Conservation (phyloP, 352 stramenopile species). For the Globisporangium echinulatum region DNA sequence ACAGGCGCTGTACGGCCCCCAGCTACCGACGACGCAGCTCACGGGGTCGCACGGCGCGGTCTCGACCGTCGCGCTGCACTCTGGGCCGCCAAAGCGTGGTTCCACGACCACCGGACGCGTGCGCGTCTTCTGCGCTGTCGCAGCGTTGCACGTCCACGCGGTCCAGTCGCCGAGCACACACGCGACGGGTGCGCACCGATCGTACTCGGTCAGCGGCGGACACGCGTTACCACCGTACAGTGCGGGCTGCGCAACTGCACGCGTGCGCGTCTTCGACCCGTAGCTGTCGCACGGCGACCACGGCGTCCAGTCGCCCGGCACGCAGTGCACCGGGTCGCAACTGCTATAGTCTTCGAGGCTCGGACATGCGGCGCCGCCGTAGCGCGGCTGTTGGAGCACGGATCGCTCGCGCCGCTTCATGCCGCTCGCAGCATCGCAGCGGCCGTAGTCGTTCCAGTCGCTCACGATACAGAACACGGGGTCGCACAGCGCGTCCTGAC, state of each 20-base stretch:
- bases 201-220: constrained; percentile 18
- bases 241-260: constrained; percentile 15
- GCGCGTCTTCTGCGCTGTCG: constrained; percentile 27
- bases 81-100: constrained; percentile 29
- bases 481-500: constrained; percentile 35
- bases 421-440: constrained; percentile 23
- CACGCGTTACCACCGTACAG: constrained; percentile 39
- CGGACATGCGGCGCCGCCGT: constrained; percentile 25
- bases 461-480: constrained; percentile 48
- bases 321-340: constrained; percentile 38
- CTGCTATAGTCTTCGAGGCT: constrained; percentile 15
- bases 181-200: constrained; percentile 31
- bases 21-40: constrained; percentile 39
- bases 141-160: constrained; percentile 27
- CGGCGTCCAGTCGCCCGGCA: constrained; percentile 19
- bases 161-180: constrained; percentile 39
- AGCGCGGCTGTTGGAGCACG: constrained; percentile 25
- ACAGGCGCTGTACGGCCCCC: constrained; percentile 23
- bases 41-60: constrained; percentile 35
- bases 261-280: constrained; percentile 27
- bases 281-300: constrained; percentile 29
- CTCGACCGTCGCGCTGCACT: constrained; percentile 23
- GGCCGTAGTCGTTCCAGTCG: constrained; percentile 27
- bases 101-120: constrained; percentile 21
- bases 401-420: constrained; percentile 32